Base-by-base conservation (phyloP, 768 basidiomycete species). In the Auricularia sp. region DNA sequence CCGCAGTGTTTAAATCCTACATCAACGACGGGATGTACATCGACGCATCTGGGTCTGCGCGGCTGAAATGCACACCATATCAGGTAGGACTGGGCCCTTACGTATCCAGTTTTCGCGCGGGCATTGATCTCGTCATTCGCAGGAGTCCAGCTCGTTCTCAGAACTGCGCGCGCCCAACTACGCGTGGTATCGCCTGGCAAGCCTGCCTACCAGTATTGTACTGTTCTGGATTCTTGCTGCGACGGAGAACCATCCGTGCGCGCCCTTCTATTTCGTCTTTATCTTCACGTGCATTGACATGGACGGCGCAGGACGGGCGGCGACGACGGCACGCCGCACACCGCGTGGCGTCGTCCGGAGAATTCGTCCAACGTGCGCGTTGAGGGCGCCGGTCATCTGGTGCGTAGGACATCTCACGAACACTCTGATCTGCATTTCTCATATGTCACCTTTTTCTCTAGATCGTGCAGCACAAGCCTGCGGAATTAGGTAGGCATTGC, bases 1-100 rank as follows among this genome's bases (percentile, higher is more conserved):
- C 84, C 0, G 80, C 78, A 0, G 84, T 83, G 3, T 77, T 93
- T 34, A 74, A 78, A 45, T 64, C 77, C 21, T 92, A 92, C 70
- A 75, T 89, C 64, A 80, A 87, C 35, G 79, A 83, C 65, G 89
- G 80, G 3, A 75, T 88, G 4, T 77, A 51, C 4, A 16, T 70
- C 71, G 10, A 71, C 74, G 68, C 21, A 8, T 5, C 6, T 6
- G 18, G 14, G 2, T 18, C 11, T 14, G 47, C 18, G 18, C 47
- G 47, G 6, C 47, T 51, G 47, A 51, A 51, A 18, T 51, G 47
- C 47, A 51, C 47, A 6, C 47, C 47, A 6, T 51, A 51, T 18
- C 47, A 51, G 47, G 47, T 51, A 45, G 11, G 44, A 2, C 0
- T 1, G 18, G 11, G 14, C 47, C 16, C 1, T 3, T 18, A 10